Base-by-base conservation (phyloP, 257 asterid genomes). In the Jaltomata sinuosa region DNA sequence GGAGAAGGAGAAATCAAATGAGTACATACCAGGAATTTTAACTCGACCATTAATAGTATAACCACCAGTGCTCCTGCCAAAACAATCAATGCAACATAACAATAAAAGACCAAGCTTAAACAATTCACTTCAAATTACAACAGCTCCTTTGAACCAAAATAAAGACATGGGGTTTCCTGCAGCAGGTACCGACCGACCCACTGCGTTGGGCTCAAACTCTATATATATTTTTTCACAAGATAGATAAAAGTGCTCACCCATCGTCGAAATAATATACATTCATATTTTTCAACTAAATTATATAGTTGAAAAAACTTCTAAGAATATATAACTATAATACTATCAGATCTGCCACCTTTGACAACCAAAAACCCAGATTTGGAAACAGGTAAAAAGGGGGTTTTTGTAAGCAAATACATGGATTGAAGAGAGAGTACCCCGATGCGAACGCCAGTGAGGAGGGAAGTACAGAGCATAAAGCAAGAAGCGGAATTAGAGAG, bases 1-100 rank as follows among this genome's bases (percentile, higher is more conserved):
- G 45, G 31, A 19, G 16, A 31, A 11, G 29, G 83, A 5, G 21
- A 61, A 61, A 42, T n/a, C 31, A 49, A 50, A 68, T 32, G 49
- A 82, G 22, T 32, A 50, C 45, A 45, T 65, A 89, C 91, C 91
- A 81, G 89, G 87, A 50, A 89, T 67, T 85, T 87, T 89, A 21
- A 87, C 88, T 45, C 88, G 87, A 11, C 91, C 91, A 55, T 84
- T 89, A 32, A 87, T 89, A 36, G 87, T 77, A 40, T 84, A 84
- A n/a, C 89, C 89, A 84, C 84, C 90, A 61, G 65, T 81, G 29
- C 64, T 85, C 85, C 91, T 89, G 82, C 69, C 29, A 19, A 59
- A 49, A 71, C 19, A 36, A 59, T 36, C 25, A 78, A 52, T 77
- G 22, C 15, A 83, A 31, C 84, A 11, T 40, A 25, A 22, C 57